Conservation (phyloP, 371 early-diverging fungal species). For the Neoconidiobolus thromboides region DNA sequence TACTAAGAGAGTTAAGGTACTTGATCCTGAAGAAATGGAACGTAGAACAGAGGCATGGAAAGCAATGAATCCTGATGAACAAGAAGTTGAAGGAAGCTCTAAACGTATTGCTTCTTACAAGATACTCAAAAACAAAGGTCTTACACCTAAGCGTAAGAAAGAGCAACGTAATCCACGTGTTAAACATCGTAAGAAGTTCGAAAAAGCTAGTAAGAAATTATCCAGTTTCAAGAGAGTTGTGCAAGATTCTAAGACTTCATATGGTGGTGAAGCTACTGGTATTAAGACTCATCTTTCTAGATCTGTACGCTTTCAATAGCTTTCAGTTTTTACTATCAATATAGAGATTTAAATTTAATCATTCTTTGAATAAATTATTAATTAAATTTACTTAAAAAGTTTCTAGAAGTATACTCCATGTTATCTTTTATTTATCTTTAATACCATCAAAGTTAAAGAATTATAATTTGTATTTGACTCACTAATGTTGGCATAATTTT, state of each 20-base stretch:
- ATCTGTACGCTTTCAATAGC: conserved; percentile 13
- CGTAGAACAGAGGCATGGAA: conserved; percentile 10
- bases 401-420: too few species aligned
- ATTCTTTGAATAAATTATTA: too few species aligned
- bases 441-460: too few species aligned
- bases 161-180: conserved; percentile 90
- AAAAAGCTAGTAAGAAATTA: conserved; percentile 76
- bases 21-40: neutral
- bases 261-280: conserved; percentile 87
- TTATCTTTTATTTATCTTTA: too few species aligned
- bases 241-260: conserved; percentile 36
- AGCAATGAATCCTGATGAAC: conserved; percentile 13
- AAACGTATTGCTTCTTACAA: conserved; percentile 73
- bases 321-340: too few species aligned
- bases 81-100: conserved; percentile 21
- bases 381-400: too few species aligned
- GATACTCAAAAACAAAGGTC: conserved; percentile 90
- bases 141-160: conserved; percentile 83
- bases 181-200: conserved; percentile 76
- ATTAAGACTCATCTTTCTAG: conserved; percentile 73
- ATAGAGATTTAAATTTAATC: too few species aligned
- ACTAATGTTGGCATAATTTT: too few species aligned
- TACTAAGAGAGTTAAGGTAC: neutral
- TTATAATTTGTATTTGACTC: too few species aligned
- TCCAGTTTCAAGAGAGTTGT: conserved; percentile 51